phyloP scores from a whole-genome alignment of 495 filamentous ascomycete species.

The Hypomontagnella monticulosa region DNA sequence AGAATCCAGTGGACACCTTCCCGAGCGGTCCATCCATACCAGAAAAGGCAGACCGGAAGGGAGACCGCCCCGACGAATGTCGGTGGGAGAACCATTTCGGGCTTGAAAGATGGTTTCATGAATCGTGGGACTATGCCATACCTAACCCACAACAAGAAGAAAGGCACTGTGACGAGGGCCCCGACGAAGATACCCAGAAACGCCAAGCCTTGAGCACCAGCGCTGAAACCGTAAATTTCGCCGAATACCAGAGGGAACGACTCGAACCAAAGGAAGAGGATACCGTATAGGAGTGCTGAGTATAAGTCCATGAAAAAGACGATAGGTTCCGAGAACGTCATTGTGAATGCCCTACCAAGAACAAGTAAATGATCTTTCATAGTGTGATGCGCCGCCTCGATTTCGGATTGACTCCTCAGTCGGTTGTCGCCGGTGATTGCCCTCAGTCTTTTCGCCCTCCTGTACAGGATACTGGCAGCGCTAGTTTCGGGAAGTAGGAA shows the following conservation, averaged over 20 bases:
- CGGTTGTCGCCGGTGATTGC: conserved; percentile 44
- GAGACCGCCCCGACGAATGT: conserved; percentile 52
- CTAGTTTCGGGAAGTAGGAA: conserved; percentile 50
- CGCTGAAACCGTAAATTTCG: conserved; percentile 69
- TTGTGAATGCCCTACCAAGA: conserved; percentile 47
- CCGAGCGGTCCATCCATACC: conserved; percentile 60
- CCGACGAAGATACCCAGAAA: conserved; percentile 45
- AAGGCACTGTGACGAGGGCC: conserved; percentile 32
- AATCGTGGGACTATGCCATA: conserved; percentile 14
- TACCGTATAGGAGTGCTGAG: conserved; percentile 73
- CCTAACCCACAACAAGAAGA: conserved; percentile 47
- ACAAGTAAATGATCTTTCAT: conserved; percentile 37
- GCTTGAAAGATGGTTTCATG: conserved; percentile 25
- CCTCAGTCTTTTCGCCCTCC: conserved; percentile 46
- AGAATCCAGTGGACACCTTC: conserved; percentile 57
- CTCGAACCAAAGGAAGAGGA: conserved; percentile 86
- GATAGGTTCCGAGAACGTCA: conserved; percentile 48
- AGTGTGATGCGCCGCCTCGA: conserved; percentile 42
- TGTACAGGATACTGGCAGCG: conserved; percentile 47
- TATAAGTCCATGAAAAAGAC: conserved; percentile 59
- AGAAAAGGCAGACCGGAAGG: conserved; percentile 58
- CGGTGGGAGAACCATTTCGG: conserved; percentile 44
- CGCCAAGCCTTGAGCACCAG: conserved; percentile 47
- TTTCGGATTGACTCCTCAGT: conserved; percentile 45
- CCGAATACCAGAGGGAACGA: conserved; percentile 79